phyloP scores from a whole-genome alignment of 768 basidiomycete genomes.

The Termitomyces sp. region DNA sequence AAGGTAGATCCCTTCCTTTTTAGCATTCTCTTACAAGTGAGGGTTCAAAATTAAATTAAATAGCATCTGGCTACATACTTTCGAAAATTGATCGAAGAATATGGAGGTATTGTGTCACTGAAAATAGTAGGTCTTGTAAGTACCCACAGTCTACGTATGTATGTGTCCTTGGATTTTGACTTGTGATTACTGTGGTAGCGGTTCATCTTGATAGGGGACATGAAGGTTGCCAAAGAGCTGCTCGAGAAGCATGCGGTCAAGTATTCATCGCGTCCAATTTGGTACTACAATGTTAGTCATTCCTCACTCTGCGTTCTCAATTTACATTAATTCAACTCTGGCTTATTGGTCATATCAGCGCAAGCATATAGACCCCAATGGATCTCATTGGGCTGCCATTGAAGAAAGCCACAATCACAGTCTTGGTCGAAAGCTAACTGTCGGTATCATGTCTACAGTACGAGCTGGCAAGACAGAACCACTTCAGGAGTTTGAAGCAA shows the following conservation, averaged over 20 bases:
- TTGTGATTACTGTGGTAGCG: background rate
- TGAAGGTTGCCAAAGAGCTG: background rate
- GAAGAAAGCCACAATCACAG: background rate
- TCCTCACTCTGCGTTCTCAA: background rate
- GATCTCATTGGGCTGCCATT: background rate
- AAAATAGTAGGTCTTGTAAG: background rate
- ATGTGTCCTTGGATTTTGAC: background rate
- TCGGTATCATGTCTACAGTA: background rate
- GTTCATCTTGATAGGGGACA: background rate
- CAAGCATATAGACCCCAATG: background rate
- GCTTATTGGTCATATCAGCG: background rate
- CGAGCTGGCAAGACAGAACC: no score
- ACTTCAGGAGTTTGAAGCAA: no score
- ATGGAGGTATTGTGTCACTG: background rate
- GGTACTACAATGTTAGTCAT: background rate
- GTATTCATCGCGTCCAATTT: background rate
- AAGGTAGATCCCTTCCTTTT: no score
- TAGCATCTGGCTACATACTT: background rate
- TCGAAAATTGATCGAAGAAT: background rate
- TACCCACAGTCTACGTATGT: background rate
- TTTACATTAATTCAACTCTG: no score
- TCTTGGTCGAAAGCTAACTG: background rate
- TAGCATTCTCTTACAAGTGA: no score
- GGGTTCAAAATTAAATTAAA: no score
- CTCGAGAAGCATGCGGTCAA: background rate